Percentiles rank a stretch among this genome's conserved stretches.
Evolutionary conservation across 192 early-diverging fungal species (phyloP).

Genomic region (Chytriomyces hyalinus): DNA sequence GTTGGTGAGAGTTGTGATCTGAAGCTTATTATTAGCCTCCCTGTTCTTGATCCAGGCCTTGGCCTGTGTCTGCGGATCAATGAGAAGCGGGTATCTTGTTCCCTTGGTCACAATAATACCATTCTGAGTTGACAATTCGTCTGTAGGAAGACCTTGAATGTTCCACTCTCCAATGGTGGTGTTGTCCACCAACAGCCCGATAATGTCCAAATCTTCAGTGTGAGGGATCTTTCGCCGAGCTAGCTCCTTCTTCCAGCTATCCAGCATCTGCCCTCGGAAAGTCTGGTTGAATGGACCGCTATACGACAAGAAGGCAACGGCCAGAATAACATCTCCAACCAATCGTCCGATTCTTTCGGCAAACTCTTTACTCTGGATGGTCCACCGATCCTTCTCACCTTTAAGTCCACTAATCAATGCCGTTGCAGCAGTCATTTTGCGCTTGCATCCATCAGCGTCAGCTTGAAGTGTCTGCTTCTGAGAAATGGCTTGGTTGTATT

Average conservation of each 20-base stretch:
- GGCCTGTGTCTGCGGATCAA: constrained; percentile 70
- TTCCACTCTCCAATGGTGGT: constrained; percentile 71
- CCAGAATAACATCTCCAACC: constrained; percentile 67
- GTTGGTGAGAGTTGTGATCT: constrained; percentile 56
- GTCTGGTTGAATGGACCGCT: constrained; percentile 69
- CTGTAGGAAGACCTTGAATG: constrained; percentile 70
- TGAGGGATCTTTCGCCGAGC: constrained; percentile 61
- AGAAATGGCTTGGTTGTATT: constrained; percentile 66
- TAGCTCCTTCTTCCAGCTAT: constrained; percentile 66
- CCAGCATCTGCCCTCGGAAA: constrained; percentile 57
- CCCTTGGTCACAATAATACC: constrained; percentile 69
- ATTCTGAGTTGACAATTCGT: constrained; percentile 68
- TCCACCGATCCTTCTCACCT: constrained; percentile 73
- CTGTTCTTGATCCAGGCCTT: constrained; percentile 70
- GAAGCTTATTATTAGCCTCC: constrained; percentile 69
- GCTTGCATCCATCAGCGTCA: constrained; percentile 67
- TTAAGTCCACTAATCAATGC: constrained; percentile 64
- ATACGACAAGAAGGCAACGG: constrained; percentile 66
- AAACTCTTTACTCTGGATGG: constrained; percentile 70
- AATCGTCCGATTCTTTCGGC: constrained; percentile 63
- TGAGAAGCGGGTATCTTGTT: constrained; percentile 65
- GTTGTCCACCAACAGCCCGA: constrained; percentile 63
- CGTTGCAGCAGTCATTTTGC: constrained; percentile 70
- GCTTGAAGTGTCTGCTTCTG: constrained; percentile 65
- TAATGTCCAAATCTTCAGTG: constrained; percentile 67